phyloP scores from a whole-genome alignment of 192 early-diverging fungal species.

The Gigaspora rosea region DNA sequence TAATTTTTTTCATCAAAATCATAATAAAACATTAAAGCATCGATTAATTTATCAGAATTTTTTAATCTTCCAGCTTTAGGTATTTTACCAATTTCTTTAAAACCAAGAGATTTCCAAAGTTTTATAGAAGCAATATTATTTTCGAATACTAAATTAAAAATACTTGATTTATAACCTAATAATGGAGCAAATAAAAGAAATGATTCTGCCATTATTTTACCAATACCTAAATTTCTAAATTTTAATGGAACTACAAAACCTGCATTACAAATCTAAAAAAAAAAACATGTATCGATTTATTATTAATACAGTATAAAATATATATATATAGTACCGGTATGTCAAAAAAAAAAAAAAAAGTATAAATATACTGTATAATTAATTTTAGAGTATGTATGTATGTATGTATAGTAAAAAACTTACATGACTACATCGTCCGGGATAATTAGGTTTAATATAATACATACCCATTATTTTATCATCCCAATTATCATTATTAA shows the following conservation, averaged over 20 bases:
- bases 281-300: not conserved
- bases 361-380: too few species aligned
- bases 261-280: constrained; percentile 67
- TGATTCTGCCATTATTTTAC: constrained; percentile 59
- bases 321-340: too few species aligned
- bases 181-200: constrained; percentile 64
- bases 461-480: constrained; percentile 62
- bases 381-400: constrained; percentile 1
- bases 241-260: constrained; percentile 64
- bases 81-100: constrained; percentile 66
- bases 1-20: constrained; percentile 56
- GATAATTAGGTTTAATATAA: constrained; percentile 82
- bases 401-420: not conserved
- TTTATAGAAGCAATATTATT: constrained; percentile 64
- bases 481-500: constrained; percentile 37
- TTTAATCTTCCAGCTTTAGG: constrained; percentile 64
- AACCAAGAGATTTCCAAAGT: constrained; percentile 67
- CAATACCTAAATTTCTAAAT: constrained; percentile 59
- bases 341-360: too few species aligned
- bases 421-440: constrained; percentile 61
- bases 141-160: constrained; percentile 83
- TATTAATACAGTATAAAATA: too few species aligned
- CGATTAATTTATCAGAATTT: constrained; percentile 58
- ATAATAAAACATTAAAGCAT: constrained; percentile 77
- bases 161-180: constrained; percentile 69